These are phyloP conservation scores for Diutina mesorugosa DNA, from an alignment of 1,139 yeast species.

Conservation along the genomic window DNA sequence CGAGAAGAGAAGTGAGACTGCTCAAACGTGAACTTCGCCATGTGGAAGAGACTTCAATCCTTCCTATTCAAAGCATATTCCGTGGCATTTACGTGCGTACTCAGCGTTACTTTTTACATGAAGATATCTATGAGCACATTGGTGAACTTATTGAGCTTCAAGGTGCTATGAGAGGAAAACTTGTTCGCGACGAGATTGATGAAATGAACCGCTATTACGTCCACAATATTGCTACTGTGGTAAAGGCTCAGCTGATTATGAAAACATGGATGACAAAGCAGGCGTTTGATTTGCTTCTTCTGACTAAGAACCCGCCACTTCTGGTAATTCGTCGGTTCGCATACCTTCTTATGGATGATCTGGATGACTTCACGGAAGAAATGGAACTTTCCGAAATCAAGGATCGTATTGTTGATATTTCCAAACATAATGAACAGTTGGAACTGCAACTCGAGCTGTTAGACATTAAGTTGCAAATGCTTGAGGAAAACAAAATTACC, in stretches of 20 bases:
- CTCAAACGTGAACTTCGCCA: conserved; percentile 13
- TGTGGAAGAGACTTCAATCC: conserved; percentile 11
- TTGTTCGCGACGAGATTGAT: conserved; percentile 20
- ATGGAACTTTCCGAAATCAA: conserved; percentile 54
- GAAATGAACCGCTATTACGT: conserved; percentile 41
- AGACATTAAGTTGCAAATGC: conserved; percentile 67
- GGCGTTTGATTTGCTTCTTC: conserved; percentile 63
- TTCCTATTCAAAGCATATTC: conserved; percentile 21
- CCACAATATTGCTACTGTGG: conserved; percentile 40
- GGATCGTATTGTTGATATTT: conserved; percentile 52
- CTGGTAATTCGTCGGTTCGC: conserved; percentile 70
- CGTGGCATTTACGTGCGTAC: conserved; percentile 41
- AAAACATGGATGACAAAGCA: conserved; percentile 56
- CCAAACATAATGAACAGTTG: conserved; percentile 51
- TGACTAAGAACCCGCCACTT: conserved; percentile 64
- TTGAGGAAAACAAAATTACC: conserved; percentile 69
- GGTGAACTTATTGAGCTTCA: conserved; percentile 33
- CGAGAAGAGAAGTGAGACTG: conserved; percentile 16
- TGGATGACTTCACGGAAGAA: conserved; percentile 66
- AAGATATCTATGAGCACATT: conserved; percentile 37
- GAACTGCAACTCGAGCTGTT: conserved; percentile 69
- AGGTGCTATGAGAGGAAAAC: conserved; percentile 32
- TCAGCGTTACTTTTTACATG: conserved; percentile 32
- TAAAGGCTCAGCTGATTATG: conserved; percentile 63
- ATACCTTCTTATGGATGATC: conserved; percentile 61